Evolutionary conservation across 2,329 filamentous ascomycete species (phyloP), one percentile per base, ranked within the genome.

Genomic region (Nemania bipapillata): DNA sequence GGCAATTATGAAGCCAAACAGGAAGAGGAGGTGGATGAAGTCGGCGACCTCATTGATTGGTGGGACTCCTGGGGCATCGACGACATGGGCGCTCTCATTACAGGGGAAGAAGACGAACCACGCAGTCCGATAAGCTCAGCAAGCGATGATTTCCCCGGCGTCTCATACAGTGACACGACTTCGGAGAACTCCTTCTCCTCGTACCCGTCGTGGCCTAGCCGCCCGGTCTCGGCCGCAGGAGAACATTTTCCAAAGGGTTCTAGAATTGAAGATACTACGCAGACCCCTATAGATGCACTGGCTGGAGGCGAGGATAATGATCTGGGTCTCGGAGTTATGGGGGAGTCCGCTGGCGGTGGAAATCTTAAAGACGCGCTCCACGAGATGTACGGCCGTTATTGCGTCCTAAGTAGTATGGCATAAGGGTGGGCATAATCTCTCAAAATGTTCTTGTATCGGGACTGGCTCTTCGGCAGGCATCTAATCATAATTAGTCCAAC

Each of bases 81-180:
- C 17, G 22, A 15, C 24, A n/a, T n/a, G n/a, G 22, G 32, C 22
- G 37, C 26, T 8, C 17, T 37, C 4, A 40, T 50, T 20, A 42
- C 26, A 4, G 54, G 55, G 28, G n/a, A 56, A 37, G 37, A 3
- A 17, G 37, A 42, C 3, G 20, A 64, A 5, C 40, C 54, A 26
- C 30, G 11, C 9, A 30, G 60, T 28, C 60, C 54, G 3, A 26
- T 8, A 15, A 50, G 47, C 15, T 49, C 47, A 9, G 20, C 28
- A 24, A 64, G 54, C 30, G 60, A 64, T 28, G 49, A 40, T 50
- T 50, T 58, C 28, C 65, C 65, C 2, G 54, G 26, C 30, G 12
- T 50, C 50, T 63, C 59, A 20, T 64, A 68, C 32, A 68, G 60
- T 17, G 60, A 68, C 15, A 67, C 65, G 6, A 63, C 35, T 35